Conservation (phyloP, 2,329 filamentous ascomycete genomes). For the Sphaerulina populicola region DNA sequence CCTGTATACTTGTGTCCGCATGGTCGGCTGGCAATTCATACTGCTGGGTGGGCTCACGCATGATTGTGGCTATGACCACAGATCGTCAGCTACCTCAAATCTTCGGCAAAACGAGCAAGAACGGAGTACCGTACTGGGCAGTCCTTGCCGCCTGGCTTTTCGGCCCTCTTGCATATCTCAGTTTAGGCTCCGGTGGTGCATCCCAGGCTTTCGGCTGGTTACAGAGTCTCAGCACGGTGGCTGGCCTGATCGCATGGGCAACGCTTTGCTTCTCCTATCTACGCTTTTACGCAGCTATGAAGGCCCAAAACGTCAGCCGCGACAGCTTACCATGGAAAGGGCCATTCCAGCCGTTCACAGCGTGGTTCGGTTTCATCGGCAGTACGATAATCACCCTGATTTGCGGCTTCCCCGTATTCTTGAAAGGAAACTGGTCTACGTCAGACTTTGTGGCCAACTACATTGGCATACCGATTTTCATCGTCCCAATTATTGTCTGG, state of each 20-base stretch:
- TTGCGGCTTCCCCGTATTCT: conserved; percentile 28
- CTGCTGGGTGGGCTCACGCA: conserved; percentile 58
- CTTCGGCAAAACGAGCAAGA: conserved; percentile 51
- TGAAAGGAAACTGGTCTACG: conserved; percentile 22
- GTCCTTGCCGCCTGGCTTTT: conserved; percentile 47
- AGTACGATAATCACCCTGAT: conserved; percentile 25
- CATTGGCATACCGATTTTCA: conserved; percentile 35
- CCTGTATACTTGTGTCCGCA: conserved; percentile 52
- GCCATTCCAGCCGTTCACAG: conserved; percentile 16
- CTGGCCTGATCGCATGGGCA: conserved; percentile 22
- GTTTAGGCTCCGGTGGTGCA: conserved; percentile 22
- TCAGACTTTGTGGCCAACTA: conserved; percentile 37
- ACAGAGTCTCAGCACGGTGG: conserved; percentile 21
- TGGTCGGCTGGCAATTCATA: conserved; percentile 61
- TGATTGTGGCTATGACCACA: conserved; percentile 58
- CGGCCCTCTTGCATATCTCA: conserved; percentile 37
- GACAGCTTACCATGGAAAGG: conserved; percentile 27
- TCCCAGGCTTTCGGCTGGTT: conserved; percentile 23
- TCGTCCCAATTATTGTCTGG: conserved; percentile 23
- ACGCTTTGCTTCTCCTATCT: conserved; percentile 39
- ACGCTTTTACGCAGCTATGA: conserved; percentile 39
- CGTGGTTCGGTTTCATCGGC: conserved; percentile 17
- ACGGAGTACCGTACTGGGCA: conserved; percentile 67
- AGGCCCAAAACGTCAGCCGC: conserved; percentile 34
- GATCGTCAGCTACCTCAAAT: conserved; percentile 48